Base-by-base conservation (phyloP, 2,329 filamentous ascomycete species). In the Dothideomycetes sp. region DNA sequence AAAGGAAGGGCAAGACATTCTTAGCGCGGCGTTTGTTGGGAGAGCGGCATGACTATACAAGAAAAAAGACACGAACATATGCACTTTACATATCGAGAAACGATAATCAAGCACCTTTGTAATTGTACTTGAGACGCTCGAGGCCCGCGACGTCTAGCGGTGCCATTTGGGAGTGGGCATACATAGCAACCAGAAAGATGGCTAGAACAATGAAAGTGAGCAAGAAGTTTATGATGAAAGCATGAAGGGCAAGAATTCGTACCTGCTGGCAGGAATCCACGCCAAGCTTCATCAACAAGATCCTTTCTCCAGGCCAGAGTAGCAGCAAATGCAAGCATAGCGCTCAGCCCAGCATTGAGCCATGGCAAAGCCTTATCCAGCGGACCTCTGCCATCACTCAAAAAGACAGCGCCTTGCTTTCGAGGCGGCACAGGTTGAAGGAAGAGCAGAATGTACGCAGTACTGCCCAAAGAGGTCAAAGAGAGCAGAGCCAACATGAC, bases 121-220 rank as follows among this genome's bases (percentile, higher is more conserved):
- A 81, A 40, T 70, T 67, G 61, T 84, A 84, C 56, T 65, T 74
- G 53, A 84, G 63, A 40, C 61, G 64, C 34, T 70, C 64, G 51
- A 88, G 60, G 53, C 82, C 81, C 47, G 66, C 78, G 4, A 83
- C 73, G 61, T 87, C 80, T 7, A 87, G 73, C 33, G 76, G 70
- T 3, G 71, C 70, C 72, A 87, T 78, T 53, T 82, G 68, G 37
- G 74, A 61, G 60, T 85, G 78, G 20, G 76, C 75, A 33, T 73
- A 59, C 43, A 85, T 51, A 5, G 78, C 69, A 15, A 82, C 65
- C 1, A 49, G 67, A 51, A 83, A 78, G 1, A 86, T 71, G 2
- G 78, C 57, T 1, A 62, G 65, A 22, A 12, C n/a, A 23, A 1
- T 9, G 3, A 10, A 22, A n/a, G 19, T 41, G 17, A 46, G 24